Conservation (phyloP, 2,329 filamentous ascomycete species). For the Trematosphaeria pertusa region DNA sequence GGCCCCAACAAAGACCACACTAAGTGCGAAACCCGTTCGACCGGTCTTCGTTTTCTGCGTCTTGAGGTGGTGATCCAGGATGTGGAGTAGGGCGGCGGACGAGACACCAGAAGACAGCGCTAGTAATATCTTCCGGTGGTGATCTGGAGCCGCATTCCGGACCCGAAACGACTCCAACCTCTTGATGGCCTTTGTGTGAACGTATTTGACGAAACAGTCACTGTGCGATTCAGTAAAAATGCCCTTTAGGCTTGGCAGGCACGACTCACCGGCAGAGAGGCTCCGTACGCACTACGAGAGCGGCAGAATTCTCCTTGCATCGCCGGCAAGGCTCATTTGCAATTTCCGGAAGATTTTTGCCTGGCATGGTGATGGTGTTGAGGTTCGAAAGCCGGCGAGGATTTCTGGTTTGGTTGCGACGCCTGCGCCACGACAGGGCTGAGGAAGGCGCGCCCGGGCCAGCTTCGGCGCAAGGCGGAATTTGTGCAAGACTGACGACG, state of each 20-base stretch:
- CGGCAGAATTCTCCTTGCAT: constrained; percentile 60
- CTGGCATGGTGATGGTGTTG: constrained; percentile 36
- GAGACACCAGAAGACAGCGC: constrained; percentile 85
- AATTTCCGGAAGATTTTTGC: constrained; percentile 29
- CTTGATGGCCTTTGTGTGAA: constrained; percentile 80
- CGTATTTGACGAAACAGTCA: constrained; percentile 78
- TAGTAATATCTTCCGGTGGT: constrained; percentile 68
- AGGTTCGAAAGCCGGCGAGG: background rate
- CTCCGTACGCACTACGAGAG: constrained; percentile 64
- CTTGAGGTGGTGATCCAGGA: constrained; percentile 73
- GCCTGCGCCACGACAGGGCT: constrained; percentile 17
- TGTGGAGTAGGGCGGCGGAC: constrained; percentile 77
- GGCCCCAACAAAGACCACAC: constrained; percentile 58
- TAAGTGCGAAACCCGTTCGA: constrained; percentile 71
- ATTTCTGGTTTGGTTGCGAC: constrained; percentile 4
- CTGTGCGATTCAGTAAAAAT: constrained; percentile 50
- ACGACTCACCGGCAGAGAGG: constrained; percentile 64
- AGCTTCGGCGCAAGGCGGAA: constrained; percentile 8
- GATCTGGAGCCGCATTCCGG: constrained; percentile 52
- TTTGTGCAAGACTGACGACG: constrained; percentile 15
- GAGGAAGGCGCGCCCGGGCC: constrained; percentile 17
- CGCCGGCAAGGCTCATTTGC: constrained; percentile 58
- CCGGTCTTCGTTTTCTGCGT: constrained; percentile 70
- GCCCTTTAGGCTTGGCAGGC: constrained; percentile 4
- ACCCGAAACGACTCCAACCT: constrained; percentile 73